Base-by-base conservation (phyloP, 2,329 filamentous ascomycete species). In the Aspergillus japonicus region DNA sequence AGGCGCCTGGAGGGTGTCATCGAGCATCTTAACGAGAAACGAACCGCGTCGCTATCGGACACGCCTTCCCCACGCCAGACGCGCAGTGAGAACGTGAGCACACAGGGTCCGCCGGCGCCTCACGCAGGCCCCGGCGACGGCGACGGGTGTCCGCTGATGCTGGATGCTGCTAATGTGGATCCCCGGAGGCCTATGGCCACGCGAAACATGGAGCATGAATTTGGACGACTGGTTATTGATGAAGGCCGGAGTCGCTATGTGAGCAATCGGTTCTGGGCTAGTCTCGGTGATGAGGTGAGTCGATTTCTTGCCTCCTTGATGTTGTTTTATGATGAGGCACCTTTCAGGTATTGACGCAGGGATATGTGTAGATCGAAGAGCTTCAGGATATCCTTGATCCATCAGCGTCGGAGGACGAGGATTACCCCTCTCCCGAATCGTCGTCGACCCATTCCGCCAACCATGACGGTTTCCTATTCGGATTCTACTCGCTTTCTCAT, bases 251-350 rank as follows among this genome's bases (percentile, higher is more conserved):
- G 83, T 66, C 77, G 83, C 54, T 87, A 87, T 71, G 83, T 87
- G 66, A 87, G 84, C 71, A 86, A 84, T 66, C 82, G 82, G 29
- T 83, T 87, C 63, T 87, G 84, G 83, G 83, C 83, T 4, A 84
- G 78, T 64, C 73, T 88, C 59, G 84, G 83, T 62, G 85, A 86
- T 59, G 85, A 88, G 77, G 83, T 84, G 65, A 47, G 71, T 57
- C 50, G 33, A 35, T 42, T 12, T 19, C 53, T 16, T 50, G 29
- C 33, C 14, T 57, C 4, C 31, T 35, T 12, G 3, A 47, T 31
- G 44, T 33, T 5, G 6, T 50, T 5, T 12, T 44, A 48, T 51
- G 5, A 23, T 39, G n/a, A 29, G 24, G 2, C 10, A 54, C 35
- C 19, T 54, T 44, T 14, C 33, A 5, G 11, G 39, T 64, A 48